Percentiles rank a stretch among this genome's conserved stretches.
These are phyloP conservation scores for Gliomastix tumulicola DNA, from an alignment of 2,329 filamentous ascomycete species.

Conservation along the genomic window DNA sequence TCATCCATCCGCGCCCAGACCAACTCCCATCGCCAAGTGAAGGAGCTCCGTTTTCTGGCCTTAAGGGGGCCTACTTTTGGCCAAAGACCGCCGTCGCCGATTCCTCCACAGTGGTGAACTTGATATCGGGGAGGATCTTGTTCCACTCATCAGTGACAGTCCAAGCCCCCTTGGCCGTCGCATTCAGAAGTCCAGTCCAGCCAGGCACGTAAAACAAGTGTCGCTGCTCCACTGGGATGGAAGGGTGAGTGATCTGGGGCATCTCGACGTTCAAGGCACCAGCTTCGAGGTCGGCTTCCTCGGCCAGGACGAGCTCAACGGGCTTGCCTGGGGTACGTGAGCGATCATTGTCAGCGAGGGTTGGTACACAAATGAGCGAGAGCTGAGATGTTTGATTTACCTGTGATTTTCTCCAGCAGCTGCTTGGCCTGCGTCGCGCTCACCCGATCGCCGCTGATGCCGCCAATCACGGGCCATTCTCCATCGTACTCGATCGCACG, in stretches of 20 bases:
- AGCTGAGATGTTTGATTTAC: slow-evolving; percentile 15
- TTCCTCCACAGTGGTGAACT: slow-evolving; percentile 30
- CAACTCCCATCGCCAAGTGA: no score
- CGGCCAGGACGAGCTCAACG: slow-evolving; percentile 10
- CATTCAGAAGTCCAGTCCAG: slow-evolving; percentile 24
- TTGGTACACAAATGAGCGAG: no score
- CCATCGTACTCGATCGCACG: slow-evolving; percentile 34
- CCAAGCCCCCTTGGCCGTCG: slow-evolving; percentile 23
- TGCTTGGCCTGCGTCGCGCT: slow-evolving; percentile 26
- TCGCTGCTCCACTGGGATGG: slow-evolving; percentile 11
- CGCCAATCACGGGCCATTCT: slow-evolving; percentile 32
- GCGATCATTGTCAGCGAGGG: not conserved
- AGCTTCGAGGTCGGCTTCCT: slow-evolving; percentile 10
- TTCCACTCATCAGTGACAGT: slow-evolving; percentile 36
- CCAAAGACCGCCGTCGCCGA: slow-evolving; percentile 22
- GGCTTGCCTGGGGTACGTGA: slow-evolving; percentile 8
- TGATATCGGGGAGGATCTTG: slow-evolving; percentile 31
- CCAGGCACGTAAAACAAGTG: slow-evolving; percentile 15
- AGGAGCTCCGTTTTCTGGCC: no score
- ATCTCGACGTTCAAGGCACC: slow-evolving; percentile 3
- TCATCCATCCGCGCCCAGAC: no score
- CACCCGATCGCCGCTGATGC: slow-evolving; percentile 29
- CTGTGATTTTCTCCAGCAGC: slow-evolving; percentile 31
- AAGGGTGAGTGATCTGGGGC: slow-evolving; percentile 7
- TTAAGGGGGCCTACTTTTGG: no score